These are phyloP conservation scores for Neurospora crassa DNA, from an alignment of 2,329 filamentous ascomycete genomes.

Conservation along the genomic window DNA sequence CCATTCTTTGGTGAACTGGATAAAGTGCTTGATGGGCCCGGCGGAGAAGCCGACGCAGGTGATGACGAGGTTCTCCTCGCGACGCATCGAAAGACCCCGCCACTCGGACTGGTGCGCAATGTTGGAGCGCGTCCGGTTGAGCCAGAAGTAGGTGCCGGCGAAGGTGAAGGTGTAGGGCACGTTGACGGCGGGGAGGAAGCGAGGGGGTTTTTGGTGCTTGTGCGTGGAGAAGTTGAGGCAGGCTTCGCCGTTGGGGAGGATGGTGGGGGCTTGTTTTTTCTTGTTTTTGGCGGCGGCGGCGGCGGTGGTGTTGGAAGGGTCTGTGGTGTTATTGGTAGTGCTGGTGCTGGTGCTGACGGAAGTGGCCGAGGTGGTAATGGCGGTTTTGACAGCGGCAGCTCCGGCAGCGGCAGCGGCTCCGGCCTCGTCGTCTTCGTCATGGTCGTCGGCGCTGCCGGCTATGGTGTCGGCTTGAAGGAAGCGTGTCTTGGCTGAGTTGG, in stretches of 20 bases:
- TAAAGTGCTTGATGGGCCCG: constrained; percentile 46
- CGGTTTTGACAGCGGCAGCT: neutral
- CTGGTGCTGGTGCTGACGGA: constrained; percentile 26
- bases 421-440: constrained; percentile 34
- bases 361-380: neutral
- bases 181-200: constrained; percentile 45
- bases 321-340: constrained; percentile 26
- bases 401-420: neutral
- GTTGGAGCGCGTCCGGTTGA: constrained; percentile 30
- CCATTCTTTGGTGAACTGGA: constrained; percentile 41
- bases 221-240: constrained; percentile 53
- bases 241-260: constrained; percentile 27
- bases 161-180: constrained; percentile 23
- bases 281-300: constrained; percentile 30
- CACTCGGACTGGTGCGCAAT: constrained; percentile 38
- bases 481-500: constrained; percentile 39
- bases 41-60: constrained; percentile 44
- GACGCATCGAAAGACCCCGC: constrained; percentile 33
- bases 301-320: constrained; percentile 32
- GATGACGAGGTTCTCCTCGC: constrained; percentile 38
- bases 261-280: constrained; percentile 23
- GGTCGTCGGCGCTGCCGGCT: constrained; percentile 45
- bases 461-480: constrained; percentile 46
- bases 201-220: constrained; percentile 41
- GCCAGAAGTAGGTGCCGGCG: constrained; percentile 35